Percentiles rank a stretch among this genome's conserved stretches.
These are phyloP conservation scores for Pyrenophora seminiperda DNA, from an alignment of 2,329 filamentous ascomycete species.

Conservation along the genomic window DNA sequence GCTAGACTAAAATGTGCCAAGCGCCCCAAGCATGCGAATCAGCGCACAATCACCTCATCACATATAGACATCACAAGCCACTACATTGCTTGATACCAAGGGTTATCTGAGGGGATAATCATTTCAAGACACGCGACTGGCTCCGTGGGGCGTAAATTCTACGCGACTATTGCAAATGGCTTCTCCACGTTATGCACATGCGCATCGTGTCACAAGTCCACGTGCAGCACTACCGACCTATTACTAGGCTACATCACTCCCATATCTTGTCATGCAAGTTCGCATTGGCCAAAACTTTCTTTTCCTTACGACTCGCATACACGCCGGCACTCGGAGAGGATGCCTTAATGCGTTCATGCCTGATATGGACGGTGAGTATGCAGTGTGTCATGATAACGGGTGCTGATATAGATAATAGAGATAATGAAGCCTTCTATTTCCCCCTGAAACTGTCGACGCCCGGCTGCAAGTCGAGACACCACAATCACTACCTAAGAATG, in stretches of 20 bases:
- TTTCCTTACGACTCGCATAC: conserved; percentile 10
- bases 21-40: conserved; percentile 20
- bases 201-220: conserved; percentile 12
- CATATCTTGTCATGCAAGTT: conserved; percentile 10
- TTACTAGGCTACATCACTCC: conserved; percentile 18
- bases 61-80: conserved; percentile 13
- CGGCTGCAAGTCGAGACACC: conserved; percentile 11
- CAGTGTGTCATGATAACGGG: neutral
- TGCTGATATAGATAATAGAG: conserved; percentile 1
- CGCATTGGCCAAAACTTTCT: conserved; percentile 16
- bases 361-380: neutral
- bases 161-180: conserved; percentile 10
- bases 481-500: conserved; percentile 28
- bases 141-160: conserved; percentile 16
- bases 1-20: conserved; percentile 16
- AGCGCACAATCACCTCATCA: conserved; percentile 17
- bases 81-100: neutral
- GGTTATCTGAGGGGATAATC: neutral
- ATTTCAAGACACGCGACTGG: conserved; percentile 10
- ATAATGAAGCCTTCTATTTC: conserved; percentile 6
- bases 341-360: conserved; percentile 4
- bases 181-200: conserved; percentile 20
- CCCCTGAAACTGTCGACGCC: neutral
- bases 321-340: conserved; percentile 1
- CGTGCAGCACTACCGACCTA: conserved; percentile 15